phyloP scores from a whole-genome alignment of 176 grass and related monocot genomes.

The Neostapfia colusana region DNA sequence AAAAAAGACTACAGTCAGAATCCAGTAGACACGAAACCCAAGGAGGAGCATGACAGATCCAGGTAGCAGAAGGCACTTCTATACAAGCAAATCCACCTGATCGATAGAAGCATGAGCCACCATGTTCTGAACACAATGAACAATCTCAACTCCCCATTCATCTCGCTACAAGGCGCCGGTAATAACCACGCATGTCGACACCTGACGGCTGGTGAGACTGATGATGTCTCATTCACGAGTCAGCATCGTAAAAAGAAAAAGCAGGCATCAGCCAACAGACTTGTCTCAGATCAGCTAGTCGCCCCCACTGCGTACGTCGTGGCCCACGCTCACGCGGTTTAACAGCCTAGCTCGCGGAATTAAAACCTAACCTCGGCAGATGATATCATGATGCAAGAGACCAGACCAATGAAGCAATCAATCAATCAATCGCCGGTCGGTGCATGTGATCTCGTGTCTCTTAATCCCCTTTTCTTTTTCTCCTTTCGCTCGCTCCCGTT shows the following conservation, averaged over 20 bases:
- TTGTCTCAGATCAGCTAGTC: slow-evolving; percentile 5
- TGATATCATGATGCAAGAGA: slow-evolving; percentile 6
- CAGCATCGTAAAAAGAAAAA: background rate
- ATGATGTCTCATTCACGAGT: background rate
- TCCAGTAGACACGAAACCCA: no score
- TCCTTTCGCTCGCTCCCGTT: background rate
- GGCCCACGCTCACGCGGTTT: slow-evolving; percentile 58
- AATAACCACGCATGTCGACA: background rate
- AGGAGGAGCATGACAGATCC: no score
- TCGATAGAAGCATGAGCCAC: background rate
- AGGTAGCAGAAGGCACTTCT: no score
- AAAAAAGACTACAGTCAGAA: no score
- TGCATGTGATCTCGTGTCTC: slow-evolving; percentile 6
- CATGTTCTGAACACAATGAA: no score
- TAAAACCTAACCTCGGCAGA: slow-evolving; percentile 10
- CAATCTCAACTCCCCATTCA: background rate
- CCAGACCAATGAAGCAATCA: background rate
- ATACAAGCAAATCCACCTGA: background rate
- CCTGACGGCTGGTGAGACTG: slow-evolving; percentile 2
- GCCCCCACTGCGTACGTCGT: slow-evolving; percentile 8
- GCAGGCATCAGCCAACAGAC: slow-evolving; percentile 9
- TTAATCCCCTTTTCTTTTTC: background rate
- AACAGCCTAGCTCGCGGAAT: slow-evolving; percentile 56
- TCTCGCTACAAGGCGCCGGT: no score
- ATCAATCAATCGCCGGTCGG: slow-evolving; percentile 1